Conservation (phyloP, 208 protist genomes). For the Tetramitus jugosus region DNA sequence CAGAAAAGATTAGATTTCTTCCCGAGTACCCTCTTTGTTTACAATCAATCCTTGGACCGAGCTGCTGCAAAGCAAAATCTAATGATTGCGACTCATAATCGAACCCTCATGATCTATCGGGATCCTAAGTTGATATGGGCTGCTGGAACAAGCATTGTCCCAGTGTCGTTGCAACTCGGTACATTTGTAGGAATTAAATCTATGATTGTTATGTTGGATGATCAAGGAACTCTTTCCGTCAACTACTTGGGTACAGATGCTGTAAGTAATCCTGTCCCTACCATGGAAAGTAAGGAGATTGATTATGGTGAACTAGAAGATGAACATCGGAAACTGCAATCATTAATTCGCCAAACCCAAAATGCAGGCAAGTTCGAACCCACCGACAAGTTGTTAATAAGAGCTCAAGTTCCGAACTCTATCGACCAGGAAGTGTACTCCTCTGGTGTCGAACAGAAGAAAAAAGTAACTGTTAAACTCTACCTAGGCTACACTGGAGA, state of each 20-base stretch:
- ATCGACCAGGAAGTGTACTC: background rate
- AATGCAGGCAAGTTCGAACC: conserved; percentile 8
- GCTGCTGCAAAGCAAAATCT: conserved; percentile 54
- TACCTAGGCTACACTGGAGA: background rate
- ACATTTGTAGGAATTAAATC: conserved; percentile 56
- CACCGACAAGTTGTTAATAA: background rate
- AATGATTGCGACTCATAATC: conserved; percentile 60
- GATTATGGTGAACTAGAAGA: conserved; percentile 67
- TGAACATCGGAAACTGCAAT: conserved; percentile 60
- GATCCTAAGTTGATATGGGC: conserved; percentile 74
- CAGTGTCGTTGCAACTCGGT: conserved; percentile 53
- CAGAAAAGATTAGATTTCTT: conserved; percentile 63
- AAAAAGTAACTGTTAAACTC: conserved; percentile 2
- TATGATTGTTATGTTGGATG: conserved; percentile 61
- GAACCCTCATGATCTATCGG: conserved; percentile 63
- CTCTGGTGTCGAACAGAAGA: background rate
- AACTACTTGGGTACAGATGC: conserved; percentile 87
- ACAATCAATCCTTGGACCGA: conserved; percentile 31
- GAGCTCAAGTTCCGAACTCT: conserved; percentile 4
- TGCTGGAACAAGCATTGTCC: conserved; percentile 30
- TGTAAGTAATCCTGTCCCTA: conserved; percentile 52
- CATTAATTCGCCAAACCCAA: conserved; percentile 49
- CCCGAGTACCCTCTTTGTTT: conserved; percentile 47
- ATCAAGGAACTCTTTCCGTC: conserved; percentile 53
- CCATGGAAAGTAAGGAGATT: conserved; percentile 57